A percentile compares a stretch with the other conserved stretches of the same genome.
Evolutionary conservation across 176 grass and related monocot genomes (phyloP).

Genomic region (Echinochloa phyllopogon): DNA sequence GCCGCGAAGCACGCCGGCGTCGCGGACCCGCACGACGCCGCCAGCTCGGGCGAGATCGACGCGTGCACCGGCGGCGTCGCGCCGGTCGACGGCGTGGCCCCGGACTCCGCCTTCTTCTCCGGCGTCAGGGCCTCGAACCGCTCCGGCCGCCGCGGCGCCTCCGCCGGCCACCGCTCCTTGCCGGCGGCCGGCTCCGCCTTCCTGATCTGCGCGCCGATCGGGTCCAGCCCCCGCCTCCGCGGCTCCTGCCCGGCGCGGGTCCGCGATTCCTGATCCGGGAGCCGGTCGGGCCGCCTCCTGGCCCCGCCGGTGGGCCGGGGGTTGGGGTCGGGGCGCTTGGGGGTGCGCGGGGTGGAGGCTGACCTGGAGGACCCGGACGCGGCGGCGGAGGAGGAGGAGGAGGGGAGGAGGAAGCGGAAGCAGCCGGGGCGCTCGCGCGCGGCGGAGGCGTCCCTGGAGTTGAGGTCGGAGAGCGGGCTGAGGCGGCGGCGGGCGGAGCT

Average conservation of each 20-base stretch:
- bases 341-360: conserved; percentile 36
- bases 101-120: conserved; percentile 50
- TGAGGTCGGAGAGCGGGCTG: conserved; percentile 69
- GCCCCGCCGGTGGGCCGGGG: background rate
- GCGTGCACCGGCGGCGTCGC: conserved; percentile 78
- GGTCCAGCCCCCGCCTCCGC: background rate
- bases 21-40: conserved; percentile 49
- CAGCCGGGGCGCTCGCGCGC: conserved; percentile 43
- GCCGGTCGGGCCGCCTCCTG: background rate
- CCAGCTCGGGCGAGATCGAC: conserved; percentile 88
- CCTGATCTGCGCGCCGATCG: conserved; percentile 36
- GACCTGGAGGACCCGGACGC: background rate
- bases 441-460: conserved; percentile 42
- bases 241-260: background rate
- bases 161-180: conserved; percentile 28
- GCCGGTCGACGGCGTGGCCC: conserved; percentile 37
- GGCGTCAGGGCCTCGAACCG: conserved; percentile 55
- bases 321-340: conserved; percentile 22
- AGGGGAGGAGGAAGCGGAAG: conserved; percentile 64
- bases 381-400: conserved; percentile 40
- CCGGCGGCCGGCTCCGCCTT: conserved; percentile 17
- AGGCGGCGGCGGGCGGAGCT: conserved; percentile 36
- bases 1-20: conserved; percentile 82
- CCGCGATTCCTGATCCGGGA: conserved; percentile 42
- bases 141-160: background rate